A percentile compares a stretch with the other conserved stretches of the same genome.
phyloP scores from a whole-genome alignment of 768 basidiomycete species.

The Calocybe gangraenosa region DNA sequence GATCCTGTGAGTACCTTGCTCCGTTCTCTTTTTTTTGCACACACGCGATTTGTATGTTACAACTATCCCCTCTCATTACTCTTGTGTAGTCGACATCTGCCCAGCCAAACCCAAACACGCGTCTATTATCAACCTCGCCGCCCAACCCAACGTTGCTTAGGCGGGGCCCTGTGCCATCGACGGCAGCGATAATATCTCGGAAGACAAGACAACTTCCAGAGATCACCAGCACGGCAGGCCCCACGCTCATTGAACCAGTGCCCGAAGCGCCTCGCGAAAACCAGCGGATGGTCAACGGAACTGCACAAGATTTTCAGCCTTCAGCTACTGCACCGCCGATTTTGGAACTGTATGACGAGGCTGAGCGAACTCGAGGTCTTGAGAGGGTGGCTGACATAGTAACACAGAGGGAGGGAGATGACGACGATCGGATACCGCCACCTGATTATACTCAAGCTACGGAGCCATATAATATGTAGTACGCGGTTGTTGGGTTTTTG shows the following conservation, averaged over 20 bases:
- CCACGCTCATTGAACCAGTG: not conserved
- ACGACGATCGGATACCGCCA: not conserved
- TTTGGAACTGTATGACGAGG: no score
- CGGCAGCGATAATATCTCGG: not conserved
- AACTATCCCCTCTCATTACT: no score
- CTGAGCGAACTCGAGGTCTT: no score
- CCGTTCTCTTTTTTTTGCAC: conserved; percentile 24
- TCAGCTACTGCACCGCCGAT: not conserved
- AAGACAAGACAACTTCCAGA: conserved; percentile 1
- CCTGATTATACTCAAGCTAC: conserved; percentile 7
- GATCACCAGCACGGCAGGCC: not conserved
- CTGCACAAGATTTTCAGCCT: conserved; percentile 7
- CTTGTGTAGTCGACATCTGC: no score
- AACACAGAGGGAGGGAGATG: not conserved
- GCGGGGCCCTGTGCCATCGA: no score
- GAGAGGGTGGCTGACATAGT: no score
- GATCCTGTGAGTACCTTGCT: not conserved
- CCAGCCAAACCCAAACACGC: no score
- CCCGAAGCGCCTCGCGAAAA: conserved; percentile 6
- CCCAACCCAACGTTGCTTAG: no score
- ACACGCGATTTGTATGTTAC: no score
- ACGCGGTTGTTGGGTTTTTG: no score
- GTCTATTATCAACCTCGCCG: no score
- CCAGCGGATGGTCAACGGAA: conserved; percentile 2
- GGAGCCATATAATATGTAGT: not conserved